Conservation (phyloP, 2,329 filamentous ascomycete species). For the Penicillium palitans region DNA sequence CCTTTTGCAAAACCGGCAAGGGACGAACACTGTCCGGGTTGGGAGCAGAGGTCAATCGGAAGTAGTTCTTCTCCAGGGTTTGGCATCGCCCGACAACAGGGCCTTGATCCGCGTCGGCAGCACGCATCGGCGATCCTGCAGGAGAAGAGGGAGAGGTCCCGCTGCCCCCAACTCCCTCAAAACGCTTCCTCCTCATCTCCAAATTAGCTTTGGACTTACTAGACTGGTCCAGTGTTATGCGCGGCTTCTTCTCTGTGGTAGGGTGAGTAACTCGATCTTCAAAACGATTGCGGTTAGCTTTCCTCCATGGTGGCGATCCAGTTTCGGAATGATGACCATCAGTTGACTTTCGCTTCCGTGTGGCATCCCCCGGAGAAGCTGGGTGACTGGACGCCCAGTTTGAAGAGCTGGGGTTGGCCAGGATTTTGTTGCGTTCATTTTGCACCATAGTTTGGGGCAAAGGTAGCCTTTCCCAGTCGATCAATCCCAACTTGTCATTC, state of each 20-base stretch:
- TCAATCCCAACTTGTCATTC: conserved; percentile 65
- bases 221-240: conserved; percentile 55
- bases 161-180: conserved; percentile 59
- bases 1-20: conserved; percentile 74
- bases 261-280: conserved; percentile 74
- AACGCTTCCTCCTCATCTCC: conserved; percentile 87
- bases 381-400: conserved; percentile 34
- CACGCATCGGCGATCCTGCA: conserved; percentile 51
- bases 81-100: conserved; percentile 86
- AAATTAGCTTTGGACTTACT: conserved; percentile 89
- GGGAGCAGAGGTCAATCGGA: conserved; percentile 87
- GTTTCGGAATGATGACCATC: conserved; percentile 58
- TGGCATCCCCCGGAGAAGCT: conserved; percentile 33
- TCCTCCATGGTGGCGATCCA: conserved; percentile 70
- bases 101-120: conserved; percentile 49
- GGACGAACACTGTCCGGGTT: conserved; percentile 88
- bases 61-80: conserved; percentile 86
- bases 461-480: conserved; percentile 81
- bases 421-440: conserved; percentile 60
- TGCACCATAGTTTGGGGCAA: conserved; percentile 82
- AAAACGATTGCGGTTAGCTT: conserved; percentile 64
- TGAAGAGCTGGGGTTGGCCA: conserved; percentile 48
- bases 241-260: conserved; percentile 52
- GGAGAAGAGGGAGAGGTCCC: conserved; percentile 43
- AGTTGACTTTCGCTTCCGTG: conserved; percentile 81